Conservation (phyloP, 2,329 filamentous ascomycete species). For the Pyrenochaeta sp. region DNA sequence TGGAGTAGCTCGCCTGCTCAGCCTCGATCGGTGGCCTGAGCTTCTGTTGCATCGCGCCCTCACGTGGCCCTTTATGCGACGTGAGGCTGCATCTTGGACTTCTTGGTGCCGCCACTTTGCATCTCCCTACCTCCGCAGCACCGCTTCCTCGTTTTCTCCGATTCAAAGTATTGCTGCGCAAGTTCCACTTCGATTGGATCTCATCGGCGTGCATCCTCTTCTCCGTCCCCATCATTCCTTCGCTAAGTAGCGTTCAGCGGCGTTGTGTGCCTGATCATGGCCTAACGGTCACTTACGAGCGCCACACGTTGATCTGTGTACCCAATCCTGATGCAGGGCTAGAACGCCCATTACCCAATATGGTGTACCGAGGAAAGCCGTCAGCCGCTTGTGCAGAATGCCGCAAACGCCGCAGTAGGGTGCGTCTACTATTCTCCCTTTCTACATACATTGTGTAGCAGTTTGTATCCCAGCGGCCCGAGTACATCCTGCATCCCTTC, state of each 20-base stretch:
- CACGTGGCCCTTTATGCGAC: too few relatives aligned
- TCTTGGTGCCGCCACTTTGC: too few relatives aligned
- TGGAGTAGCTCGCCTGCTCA: too few relatives aligned
- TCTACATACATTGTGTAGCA: not conserved
- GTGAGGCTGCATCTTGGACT: too few relatives aligned
- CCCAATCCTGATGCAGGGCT: not conserved
- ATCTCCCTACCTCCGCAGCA: too few relatives aligned
- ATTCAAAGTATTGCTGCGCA: too few relatives aligned
- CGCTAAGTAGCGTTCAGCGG: not conserved
- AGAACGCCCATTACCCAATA: constrained; percentile 9
- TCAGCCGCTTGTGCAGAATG: constrained; percentile 39
- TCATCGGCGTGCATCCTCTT: too few relatives aligned
- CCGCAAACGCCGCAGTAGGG: constrained; percentile 39
- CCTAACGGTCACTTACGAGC: not conserved
- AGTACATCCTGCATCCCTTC: not conserved
- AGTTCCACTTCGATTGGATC: too few relatives aligned
- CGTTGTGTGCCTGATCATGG: not conserved
- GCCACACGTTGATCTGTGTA: not conserved
- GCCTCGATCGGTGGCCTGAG: too few relatives aligned
- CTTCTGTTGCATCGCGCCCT: too few relatives aligned
- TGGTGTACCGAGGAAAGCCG: constrained; percentile 38
- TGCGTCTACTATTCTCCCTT: constrained; percentile 17
- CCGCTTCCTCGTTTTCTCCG: too few relatives aligned
- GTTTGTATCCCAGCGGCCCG: not conserved
- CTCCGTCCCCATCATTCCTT: too few relatives aligned